Evolutionary conservation across 164 flowering plant species (phyloP).

Genomic region (Kalanchoe fedtschenkoi): DNA sequence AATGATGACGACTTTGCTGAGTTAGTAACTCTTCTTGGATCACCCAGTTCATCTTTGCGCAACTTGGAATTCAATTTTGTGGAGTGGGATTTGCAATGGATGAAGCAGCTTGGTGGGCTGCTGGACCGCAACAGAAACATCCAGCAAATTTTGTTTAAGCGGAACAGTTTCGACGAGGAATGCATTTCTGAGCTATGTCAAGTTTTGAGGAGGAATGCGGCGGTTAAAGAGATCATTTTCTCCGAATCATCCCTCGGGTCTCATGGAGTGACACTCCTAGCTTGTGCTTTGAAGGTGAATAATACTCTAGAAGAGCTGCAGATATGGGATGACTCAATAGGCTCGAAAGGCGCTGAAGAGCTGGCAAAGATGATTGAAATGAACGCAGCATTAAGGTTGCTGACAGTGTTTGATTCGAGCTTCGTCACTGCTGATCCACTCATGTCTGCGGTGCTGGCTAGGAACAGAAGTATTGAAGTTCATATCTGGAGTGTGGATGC

Average conservation of each 20-base stretch:
- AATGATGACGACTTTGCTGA: constrained; percentile 28
- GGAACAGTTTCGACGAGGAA: constrained; percentile 41
- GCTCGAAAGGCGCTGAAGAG: constrained; percentile 83
- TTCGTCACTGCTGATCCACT: constrained; percentile 59
- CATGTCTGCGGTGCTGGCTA: constrained; percentile 76
- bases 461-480: constrained; percentile 71
- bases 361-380: constrained; percentile 87
- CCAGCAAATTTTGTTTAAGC: constrained; percentile 43
- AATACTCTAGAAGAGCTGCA: constrained; percentile 73
- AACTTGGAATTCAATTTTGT: constrained; percentile 38
- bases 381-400: constrained; percentile 51
- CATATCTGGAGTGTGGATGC: constrained; percentile 72
- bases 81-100: constrained; percentile 28
- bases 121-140: constrained; percentile 32
- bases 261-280: constrained; percentile 51
- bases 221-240: constrained; percentile 51
- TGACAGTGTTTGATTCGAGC: constrained; percentile 67
- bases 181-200: constrained; percentile 48
- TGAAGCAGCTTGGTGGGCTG: constrained; percentile 27
- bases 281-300: constrained; percentile 60
- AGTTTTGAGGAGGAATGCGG: constrained; percentile 38
- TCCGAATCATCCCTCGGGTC: constrained; percentile 60
- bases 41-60: constrained; percentile 23
- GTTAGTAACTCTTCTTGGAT: constrained; percentile 29
- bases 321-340: constrained; percentile 94